Evolutionary conservation across 164 flowering plant species (phyloP), one percentile per base, ranked within the genome.

Genomic region (Vitis rotundifolia): DNA sequence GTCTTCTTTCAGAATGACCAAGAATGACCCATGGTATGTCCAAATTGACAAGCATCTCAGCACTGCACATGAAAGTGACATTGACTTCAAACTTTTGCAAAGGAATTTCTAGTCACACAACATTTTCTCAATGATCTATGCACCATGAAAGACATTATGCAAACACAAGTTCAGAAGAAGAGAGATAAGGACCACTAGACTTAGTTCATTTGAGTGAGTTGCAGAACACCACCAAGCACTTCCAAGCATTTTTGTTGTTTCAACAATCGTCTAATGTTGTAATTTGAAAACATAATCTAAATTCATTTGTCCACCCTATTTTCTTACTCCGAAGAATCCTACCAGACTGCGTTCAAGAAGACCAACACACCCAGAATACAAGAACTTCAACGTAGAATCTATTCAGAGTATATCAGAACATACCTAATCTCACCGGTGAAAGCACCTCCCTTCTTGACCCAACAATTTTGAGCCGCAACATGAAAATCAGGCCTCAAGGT

Each of bases 371-470:
- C 26, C 26, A 22, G 26, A 22, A 22, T 22, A 22, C 26, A 22
- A 22, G 26, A 22, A 22, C 26, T 22, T 22, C 26, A 22, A 22
- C 26, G 26, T 14, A 63, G 59, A 44, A 19, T 16, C 3, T 61
- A 61, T 44, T 16, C 44, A 61, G n/a, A 13, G 58, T 3, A 11
- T 37, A 37, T 37, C 7, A 15, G 11, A 62, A 29, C 80, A 63
- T 84, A 89, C 98, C 98, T 93, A 66, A 93, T 73, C 68, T 93
- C 97, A 64, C 97, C 97, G 11, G 98, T 93, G 79, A 66, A 93
- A 61, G 98, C 98, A 82, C 98, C 98, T 22, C 98, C 98, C 79
- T 91, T 93, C 76, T 73, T 77, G 50, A 91, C 94, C 98, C 97
- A 93, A 62, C 95, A 87, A 59, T 93, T 93, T 77, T 93, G 98